Base-by-base conservation (phyloP, 2,329 filamentous ascomycete genomes). In the Penicillium occitanis region DNA sequence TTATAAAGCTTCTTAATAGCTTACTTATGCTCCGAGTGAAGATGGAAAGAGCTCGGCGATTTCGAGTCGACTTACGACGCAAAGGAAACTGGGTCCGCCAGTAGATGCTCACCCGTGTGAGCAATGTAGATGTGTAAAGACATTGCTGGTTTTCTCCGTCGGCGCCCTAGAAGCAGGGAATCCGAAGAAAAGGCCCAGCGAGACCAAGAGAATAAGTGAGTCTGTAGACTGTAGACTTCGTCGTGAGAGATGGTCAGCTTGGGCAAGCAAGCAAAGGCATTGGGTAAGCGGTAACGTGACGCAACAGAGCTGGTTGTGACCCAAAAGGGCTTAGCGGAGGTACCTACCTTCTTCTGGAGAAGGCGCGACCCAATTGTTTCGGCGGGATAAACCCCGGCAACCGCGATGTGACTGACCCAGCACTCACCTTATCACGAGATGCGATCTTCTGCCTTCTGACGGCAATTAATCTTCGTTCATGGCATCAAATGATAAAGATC, bases 41-140 rank as follows among this genome's bases (percentile, higher is more conserved):
- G 33, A 22, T 57, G 53, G 53, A 57, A 35, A 28, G 53, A 22
- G 33, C 53, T 37, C n/a, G 53, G 30, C 19, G 44, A 51, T 13
- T 6, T 60, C 33, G 6, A 22, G 55, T 57, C 62, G 66, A 83
- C 88, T 73, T 83, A 92, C 90, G 89, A 90, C 72, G 86, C 84
- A 79, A 94, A 91, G 76, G 88, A 87, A 70, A 88, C 85, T 71
- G 89, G 87, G 81, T 96, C 91, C 78, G 91, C 86, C 78, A 89
- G 85, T 76, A 97, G 86, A 81, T 90, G 90, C 84, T 92, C 90
- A 84, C 94, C 94, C 80, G 91, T 93, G 82, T 96, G 93, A 85
- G 92, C 93, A 77, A 97, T 90, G 84, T 92, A 91, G 80, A 97
- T 89, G 82, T 92, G 88, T 78, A 94, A 87, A 83, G 91, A 91